These are phyloP conservation scores for Lentinula novae-zelandiae DNA, from an alignment of 1,284 basidiomycete genomes.

Conservation along the genomic window DNA sequence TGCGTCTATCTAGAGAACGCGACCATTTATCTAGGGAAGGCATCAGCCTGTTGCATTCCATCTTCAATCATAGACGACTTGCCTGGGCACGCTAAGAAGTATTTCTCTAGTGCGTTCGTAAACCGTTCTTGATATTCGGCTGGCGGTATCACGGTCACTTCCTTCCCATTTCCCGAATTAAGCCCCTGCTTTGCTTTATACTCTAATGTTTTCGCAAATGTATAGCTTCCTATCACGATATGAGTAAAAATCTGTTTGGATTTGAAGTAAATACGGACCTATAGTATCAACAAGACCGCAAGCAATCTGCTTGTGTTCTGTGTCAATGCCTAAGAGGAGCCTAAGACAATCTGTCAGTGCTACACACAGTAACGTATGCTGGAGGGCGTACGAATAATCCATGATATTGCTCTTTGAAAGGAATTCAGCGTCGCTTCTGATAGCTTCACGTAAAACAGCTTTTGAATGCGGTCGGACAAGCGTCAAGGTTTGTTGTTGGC, in stretches of 20 bases:
- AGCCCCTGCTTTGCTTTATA: constrained; percentile 75
- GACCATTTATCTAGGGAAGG: constrained; percentile 43
- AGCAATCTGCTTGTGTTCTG: constrained; percentile 58
- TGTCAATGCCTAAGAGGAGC: constrained; percentile 64
- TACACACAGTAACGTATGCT: background rate
- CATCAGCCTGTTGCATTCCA: background rate
- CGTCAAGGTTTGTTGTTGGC: constrained; percentile 59
- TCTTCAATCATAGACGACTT: constrained; percentile 17
- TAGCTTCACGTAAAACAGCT: constrained; percentile 60
- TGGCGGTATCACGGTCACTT: constrained; percentile 70
- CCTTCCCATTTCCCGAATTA: constrained; percentile 47
- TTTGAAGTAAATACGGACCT: constrained; percentile 33
- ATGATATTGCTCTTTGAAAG: constrained; percentile 73
- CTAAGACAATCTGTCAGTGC: constrained; percentile 26
- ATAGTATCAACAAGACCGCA: constrained; percentile 81
- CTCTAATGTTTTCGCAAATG: constrained; percentile 73
- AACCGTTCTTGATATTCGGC: constrained; percentile 70
- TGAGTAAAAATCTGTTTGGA: background rate
- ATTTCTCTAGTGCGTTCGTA: constrained; percentile 60
- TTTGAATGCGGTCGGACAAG: constrained; percentile 71
- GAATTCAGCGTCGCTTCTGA: constrained; percentile 68
- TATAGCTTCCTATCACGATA: constrained; percentile 54
- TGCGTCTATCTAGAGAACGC: constrained; percentile 26
- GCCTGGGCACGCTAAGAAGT: constrained; percentile 72
- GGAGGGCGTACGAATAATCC: constrained; percentile 66